Conservation (phyloP, 306 rosid species). For the Ziziphus jujuba region DNA sequence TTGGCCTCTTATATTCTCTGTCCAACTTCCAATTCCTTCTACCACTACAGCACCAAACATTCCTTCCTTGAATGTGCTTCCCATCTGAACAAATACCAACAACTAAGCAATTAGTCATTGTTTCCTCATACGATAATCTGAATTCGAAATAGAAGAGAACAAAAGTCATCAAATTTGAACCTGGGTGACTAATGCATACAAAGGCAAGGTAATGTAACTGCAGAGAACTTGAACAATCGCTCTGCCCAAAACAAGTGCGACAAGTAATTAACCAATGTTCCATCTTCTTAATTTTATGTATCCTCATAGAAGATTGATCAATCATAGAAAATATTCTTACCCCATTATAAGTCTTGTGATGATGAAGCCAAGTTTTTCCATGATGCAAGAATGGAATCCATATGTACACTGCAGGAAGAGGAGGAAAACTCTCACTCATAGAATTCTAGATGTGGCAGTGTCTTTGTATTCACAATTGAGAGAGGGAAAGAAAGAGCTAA, state of each 20-base stretch:
- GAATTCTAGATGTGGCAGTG: too few relatives aligned
- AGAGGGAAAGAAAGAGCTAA: neutral
- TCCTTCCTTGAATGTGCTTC: conserved; percentile 44
- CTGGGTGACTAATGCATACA: conserved; percentile 78
- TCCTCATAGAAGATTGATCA: too few relatives aligned
- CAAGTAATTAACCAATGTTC: too few relatives aligned
- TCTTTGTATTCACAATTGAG: neutral
- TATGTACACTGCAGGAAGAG: conserved; percentile 61
- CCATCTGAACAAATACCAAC: conserved; percentile 55
- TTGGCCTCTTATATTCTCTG: neutral
- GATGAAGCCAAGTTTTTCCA: conserved; percentile 65
- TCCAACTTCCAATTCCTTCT: neutral
- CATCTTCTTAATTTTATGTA: neutral
- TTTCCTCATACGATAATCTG: too few relatives aligned
- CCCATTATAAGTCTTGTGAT: conserved; percentile 80
- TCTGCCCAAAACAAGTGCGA: conserved; percentile 33
- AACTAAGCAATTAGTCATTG: too few relatives aligned
- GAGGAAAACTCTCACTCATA: neutral
- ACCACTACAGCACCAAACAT: neutral
- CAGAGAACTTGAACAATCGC: conserved; percentile 89
- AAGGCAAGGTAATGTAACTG: conserved; percentile 85
- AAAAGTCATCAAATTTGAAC: conserved; percentile 27
- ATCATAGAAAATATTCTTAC: conserved; percentile 34
- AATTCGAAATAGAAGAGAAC: neutral
- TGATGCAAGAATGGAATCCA: conserved; percentile 81